Evolutionary conservation across 2,329 filamentous ascomycete species (phyloP).

Genomic region (Biscogniauxia marginata): DNA sequence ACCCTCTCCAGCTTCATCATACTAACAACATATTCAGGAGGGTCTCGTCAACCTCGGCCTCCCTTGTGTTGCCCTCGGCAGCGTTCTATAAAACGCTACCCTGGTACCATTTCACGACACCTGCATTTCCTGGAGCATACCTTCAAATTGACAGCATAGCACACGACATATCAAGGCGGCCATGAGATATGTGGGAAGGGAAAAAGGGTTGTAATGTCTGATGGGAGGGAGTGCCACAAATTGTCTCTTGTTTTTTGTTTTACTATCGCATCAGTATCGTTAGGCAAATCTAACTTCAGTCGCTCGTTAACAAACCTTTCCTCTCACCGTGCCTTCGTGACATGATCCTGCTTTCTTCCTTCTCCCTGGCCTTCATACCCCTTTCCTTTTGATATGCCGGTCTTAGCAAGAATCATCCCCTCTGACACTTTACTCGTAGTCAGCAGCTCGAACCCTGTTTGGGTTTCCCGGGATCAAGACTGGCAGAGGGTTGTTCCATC

Average conservation of each 20-base stretch:
- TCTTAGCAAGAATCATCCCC: too few species aligned
- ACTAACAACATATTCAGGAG: conserved; percentile 18
- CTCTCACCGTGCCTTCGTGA: too few species aligned
- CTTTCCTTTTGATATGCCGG: background rate
- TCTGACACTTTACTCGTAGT: conserved; percentile 2
- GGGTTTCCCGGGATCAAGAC: conserved; percentile 9
- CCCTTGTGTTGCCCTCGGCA: conserved; percentile 30
- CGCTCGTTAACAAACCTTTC: conserved; percentile 28
- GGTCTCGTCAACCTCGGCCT: conserved; percentile 33
- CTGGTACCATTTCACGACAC: conserved; percentile 6
- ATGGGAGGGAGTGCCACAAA: background rate
- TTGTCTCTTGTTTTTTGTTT: conserved; percentile 15
- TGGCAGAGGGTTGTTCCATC: conserved; percentile 6
- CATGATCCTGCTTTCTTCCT: background rate
- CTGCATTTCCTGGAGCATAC: conserved; percentile 4
- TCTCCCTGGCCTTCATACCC: background rate
- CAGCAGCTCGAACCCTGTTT: conserved; percentile 2
- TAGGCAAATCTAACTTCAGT: conserved; percentile 31
- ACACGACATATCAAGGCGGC: conserved; percentile 20
- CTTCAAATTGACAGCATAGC: conserved; percentile 10
- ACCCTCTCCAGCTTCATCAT: background rate
- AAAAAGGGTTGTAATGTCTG: conserved; percentile 24
- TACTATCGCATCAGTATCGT: conserved; percentile 21
- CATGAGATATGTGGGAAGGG: conserved; percentile 28
- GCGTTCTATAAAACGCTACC: conserved; percentile 28